Percentiles rank a stretch among this genome's conserved stretches.
Conservation (phyloP, 495 filamentous ascomycete genomes). For the Neurospora sp. region DNA sequence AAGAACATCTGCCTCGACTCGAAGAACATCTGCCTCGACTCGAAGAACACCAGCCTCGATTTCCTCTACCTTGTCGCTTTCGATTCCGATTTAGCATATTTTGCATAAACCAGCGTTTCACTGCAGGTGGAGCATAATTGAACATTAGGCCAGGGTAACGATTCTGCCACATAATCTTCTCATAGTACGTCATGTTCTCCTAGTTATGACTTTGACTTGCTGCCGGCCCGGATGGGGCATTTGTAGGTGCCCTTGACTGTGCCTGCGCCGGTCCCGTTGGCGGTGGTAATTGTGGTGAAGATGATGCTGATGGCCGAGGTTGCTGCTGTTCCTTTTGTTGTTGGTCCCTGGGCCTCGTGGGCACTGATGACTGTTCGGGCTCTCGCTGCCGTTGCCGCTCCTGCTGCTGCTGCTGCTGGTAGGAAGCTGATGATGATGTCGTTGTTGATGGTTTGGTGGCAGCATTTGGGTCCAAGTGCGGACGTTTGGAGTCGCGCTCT, state of each 20-base stretch:
- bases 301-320: neutral
- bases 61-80: neutral
- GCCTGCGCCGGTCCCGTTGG: neutral
- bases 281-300: neutral
- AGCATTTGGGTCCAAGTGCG: conserved; percentile 25
- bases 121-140: neutral
- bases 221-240: neutral
- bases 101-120: neutral
- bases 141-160: neutral
- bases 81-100: neutral
- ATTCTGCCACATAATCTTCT: neutral
- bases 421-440: conserved; percentile 3
- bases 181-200: neutral
- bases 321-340: neutral
- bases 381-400: neutral
- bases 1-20: neutral
- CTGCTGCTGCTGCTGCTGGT: neutral
- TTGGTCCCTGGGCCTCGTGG: neutral
- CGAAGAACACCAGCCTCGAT: neutral
- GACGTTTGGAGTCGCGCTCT: conserved; percentile 31
- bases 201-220: neutral
- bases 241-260: neutral
- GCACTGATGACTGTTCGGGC: neutral
- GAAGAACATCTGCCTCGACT: neutral
- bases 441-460: neutral